A percentile compares a stretch with the other conserved stretches of the same genome.
Evolutionary conservation across 2,329 filamentous ascomycete genomes (phyloP).

Genomic region (Talaromyces sp.): DNA sequence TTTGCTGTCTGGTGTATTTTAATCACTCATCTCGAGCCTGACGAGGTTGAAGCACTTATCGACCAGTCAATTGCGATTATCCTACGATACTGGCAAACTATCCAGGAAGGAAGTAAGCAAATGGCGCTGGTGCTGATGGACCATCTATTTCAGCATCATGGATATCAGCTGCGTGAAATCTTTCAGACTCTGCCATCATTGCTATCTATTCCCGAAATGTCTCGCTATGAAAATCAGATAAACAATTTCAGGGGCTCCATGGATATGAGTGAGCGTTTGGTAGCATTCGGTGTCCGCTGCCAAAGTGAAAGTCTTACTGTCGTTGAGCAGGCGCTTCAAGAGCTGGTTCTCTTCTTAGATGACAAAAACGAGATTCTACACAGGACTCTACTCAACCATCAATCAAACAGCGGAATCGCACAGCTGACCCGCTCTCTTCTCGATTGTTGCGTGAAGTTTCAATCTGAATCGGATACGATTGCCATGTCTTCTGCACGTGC

Average conservation of each 20-base stretch:
- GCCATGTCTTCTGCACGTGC: conserved; percentile 71
- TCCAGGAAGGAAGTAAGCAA: conserved; percentile 57
- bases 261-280: conserved; percentile 61
- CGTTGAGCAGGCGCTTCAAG: conserved; percentile 71
- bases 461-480: conserved; percentile 61
- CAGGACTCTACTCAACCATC: conserved; percentile 72
- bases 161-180: conserved; percentile 56
- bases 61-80: conserved; percentile 89
- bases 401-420: conserved; percentile 69
- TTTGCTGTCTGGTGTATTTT: conserved; percentile 82
- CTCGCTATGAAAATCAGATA: conserved; percentile 62
- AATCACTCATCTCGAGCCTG: conserved; percentile 66
- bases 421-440: conserved; percentile 71
- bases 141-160: conserved; percentile 60
- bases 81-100: conserved; percentile 68
- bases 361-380: conserved; percentile 73
- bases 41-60: conserved; percentile 72
- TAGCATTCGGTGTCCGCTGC: conserved; percentile 67
- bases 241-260: conserved; percentile 59
- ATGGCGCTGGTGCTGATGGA: conserved; percentile 60
- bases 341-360: conserved; percentile 69
- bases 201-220: conserved; percentile 62
- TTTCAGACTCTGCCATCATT: conserved; percentile 76
- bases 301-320: conserved; percentile 81
- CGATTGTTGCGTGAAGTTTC: conserved; percentile 79